Evolutionary conservation across 192 early-diverging fungal genomes (phyloP).

Genomic region (Umbelopsis sp.): DNA sequence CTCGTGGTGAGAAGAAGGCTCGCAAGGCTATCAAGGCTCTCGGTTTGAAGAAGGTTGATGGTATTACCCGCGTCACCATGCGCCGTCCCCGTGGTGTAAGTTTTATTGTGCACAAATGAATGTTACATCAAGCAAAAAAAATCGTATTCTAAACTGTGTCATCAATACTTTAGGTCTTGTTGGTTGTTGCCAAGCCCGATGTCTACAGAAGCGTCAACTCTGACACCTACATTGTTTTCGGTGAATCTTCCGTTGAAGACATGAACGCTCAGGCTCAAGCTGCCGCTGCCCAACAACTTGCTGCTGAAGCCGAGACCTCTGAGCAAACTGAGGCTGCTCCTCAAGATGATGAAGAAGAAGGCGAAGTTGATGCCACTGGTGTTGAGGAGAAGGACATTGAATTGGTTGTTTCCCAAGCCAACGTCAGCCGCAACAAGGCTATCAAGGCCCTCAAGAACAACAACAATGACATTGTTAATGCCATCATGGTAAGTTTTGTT

Average conservation of each 20-base stretch:
- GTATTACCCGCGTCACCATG: slow-evolving; percentile 88
- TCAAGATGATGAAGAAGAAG: slow-evolving; percentile 73
- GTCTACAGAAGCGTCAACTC: slow-evolving; percentile 89
- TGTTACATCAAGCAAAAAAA: neutral
- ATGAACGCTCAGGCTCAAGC: slow-evolving; percentile 73
- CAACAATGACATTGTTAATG: slow-evolving; percentile 92
- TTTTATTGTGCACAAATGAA: neutral
- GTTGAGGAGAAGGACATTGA: slow-evolving; percentile 92
- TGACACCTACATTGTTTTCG: slow-evolving; percentile 97
- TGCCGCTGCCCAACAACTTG: slow-evolving; percentile 54
- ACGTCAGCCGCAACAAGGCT: slow-evolving; percentile 84
- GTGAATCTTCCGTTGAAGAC: slow-evolving; percentile 91
- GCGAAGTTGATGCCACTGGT: slow-evolving; percentile 79
- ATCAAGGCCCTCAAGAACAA: slow-evolving; percentile 88
- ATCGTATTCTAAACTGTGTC: neutral
- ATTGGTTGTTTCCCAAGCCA: slow-evolving; percentile 91
- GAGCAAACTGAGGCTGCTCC: slow-evolving; percentile 48
- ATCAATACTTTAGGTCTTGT: slow-evolving; percentile 57
- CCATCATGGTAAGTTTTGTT: slow-evolving; percentile 80
- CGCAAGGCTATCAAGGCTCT: slow-evolving; percentile 94
- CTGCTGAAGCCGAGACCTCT: slow-evolving; percentile 39
- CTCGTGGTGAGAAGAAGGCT: slow-evolving; percentile 93
- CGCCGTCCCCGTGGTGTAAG: slow-evolving; percentile 77
- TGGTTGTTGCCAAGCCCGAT: slow-evolving; percentile 88
- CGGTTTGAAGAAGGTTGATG: slow-evolving; percentile 85